Base-by-base conservation (phyloP, 2,329 filamentous ascomycete species). In the Aspergillus candidus region DNA sequence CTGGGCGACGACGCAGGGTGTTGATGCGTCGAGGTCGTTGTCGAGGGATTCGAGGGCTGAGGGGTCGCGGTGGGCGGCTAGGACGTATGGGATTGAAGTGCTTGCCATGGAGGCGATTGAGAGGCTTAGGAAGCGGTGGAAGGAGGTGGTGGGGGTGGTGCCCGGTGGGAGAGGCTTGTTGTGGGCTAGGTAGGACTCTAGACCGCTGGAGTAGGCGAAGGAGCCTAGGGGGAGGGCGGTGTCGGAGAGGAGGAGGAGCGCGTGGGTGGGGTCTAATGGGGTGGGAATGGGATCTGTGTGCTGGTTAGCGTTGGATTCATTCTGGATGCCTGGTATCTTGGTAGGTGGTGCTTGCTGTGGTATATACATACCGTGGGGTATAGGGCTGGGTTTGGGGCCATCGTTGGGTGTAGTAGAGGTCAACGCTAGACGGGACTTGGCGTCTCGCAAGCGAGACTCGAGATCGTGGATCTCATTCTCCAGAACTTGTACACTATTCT, bases 181-280 rank as follows among this genome's bases (percentile, higher is more conserved):
- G 58, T 83, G 80, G 3, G 77, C 78, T 41, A 83, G 73, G 57
- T 78, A 83, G 14, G 79, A 83, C 60, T 83, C 80, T 13, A 83
- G 67, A 4, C 80, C 80, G 56, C 72, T 79, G 60, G 76, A 80
- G 67, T 82, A 83, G 50, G 80, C 80, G 59, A 83, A 83, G 1
- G 80, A 82, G 36, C 80, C 80, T 2, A 83, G 66, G 1, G 80
- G 80, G 1, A 83, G 72, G 13, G 79, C 79, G 14, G 79, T 82
- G 63, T 83, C 80, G 41, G 80, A 76, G 22, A 83, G 73, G 12
- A 83, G 70, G 35, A 83, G 72, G 10, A 83, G 71, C 18, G 75
- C 69, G 56, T 82, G 79, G 4, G 73, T 67, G 5, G 58, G 56
- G 14, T 50, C 44, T 30, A 48, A 38, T 14, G 14, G 13, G 32